Evolutionary conservation across 2,329 filamentous ascomycete genomes (phyloP).

Genomic region (Xylaria sp.): DNA sequence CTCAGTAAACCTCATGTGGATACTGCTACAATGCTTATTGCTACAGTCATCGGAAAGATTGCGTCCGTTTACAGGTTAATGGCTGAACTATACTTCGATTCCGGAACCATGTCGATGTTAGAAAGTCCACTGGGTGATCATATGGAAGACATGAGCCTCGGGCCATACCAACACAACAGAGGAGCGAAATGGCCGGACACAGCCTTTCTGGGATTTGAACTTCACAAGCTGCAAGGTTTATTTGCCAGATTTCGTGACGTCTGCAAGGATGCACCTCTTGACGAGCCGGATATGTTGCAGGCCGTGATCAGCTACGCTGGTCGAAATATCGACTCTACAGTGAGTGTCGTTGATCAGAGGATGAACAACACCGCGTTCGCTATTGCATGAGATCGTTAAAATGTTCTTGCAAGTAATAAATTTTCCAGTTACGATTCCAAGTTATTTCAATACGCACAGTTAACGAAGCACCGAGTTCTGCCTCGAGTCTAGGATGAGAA

Average conservation of each 20-base stretch:
- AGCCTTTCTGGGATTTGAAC: conserved; percentile 60
- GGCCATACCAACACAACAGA: conserved; percentile 58
- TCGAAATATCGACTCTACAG: conserved; percentile 56
- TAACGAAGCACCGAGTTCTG: not conserved
- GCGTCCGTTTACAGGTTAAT: conserved; percentile 59
- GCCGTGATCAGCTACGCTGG: conserved; percentile 60
- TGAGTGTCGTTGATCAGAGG: conserved; percentile 56
- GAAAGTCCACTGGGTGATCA: conserved; percentile 39
- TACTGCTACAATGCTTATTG: conserved; percentile 62
- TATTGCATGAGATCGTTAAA: not conserved
- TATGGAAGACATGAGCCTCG: conserved; percentile 55
- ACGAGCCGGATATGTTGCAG: conserved; percentile 57
- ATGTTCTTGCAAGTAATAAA: not conserved
- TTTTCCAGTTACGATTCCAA: no score
- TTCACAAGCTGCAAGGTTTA: conserved; percentile 60
- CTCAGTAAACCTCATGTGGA: conserved; percentile 57
- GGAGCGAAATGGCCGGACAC: conserved; percentile 61
- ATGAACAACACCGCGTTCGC: conserved; percentile 39
- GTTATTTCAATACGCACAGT: not conserved
- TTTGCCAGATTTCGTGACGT: conserved; percentile 58
- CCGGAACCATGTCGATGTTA: conserved; percentile 38
- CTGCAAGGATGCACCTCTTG: conserved; percentile 54
- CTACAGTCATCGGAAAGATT: conserved; percentile 61
- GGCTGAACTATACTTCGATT: conserved; percentile 54
- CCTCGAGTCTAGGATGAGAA: not conserved